Percentiles rank a stretch among this genome's conserved stretches.
phyloP scores from a whole-genome alignment of 768 basidiomycete species.

The Mrakia blollopis region DNA sequence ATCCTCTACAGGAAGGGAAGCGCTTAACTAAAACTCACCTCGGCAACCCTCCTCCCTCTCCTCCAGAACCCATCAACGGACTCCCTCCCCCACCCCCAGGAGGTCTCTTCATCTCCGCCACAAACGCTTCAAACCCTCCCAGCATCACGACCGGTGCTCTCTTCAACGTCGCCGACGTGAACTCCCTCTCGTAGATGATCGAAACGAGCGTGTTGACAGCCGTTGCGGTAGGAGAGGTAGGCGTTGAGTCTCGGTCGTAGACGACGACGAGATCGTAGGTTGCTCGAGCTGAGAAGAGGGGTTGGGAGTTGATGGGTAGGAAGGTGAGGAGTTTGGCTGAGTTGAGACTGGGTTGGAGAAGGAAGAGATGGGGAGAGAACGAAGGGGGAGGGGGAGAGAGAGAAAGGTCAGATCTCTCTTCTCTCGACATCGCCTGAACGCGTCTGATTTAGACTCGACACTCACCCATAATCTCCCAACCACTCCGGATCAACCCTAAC shows the following conservation, averaged over 20 bases:
- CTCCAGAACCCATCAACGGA: slow-evolving; percentile 11
- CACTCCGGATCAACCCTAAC: slow-evolving; percentile 79
- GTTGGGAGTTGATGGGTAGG: slow-evolving; percentile 47
- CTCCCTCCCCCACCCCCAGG: slow-evolving; percentile 34
- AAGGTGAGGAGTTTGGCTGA: slow-evolving; percentile 66
- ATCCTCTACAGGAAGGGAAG: background rate
- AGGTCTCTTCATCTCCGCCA: slow-evolving; percentile 51
- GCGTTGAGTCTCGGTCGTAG: slow-evolving; percentile 57
- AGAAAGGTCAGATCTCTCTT: background rate
- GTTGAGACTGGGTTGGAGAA: slow-evolving; percentile 56
- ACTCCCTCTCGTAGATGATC: slow-evolving; percentile 64
- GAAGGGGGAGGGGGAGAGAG: background rate
- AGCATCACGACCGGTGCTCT: slow-evolving; percentile 74
- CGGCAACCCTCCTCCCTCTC: slow-evolving; percentile 20
- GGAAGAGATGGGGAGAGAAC: no score
- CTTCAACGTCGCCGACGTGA: slow-evolving; percentile 54
- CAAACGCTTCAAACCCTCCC: slow-evolving; percentile 83
- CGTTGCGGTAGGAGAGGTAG: background rate
- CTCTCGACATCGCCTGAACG: background rate
- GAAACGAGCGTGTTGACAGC: slow-evolving; percentile 53
- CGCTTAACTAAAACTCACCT: background rate
- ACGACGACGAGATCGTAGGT: slow-evolving; percentile 83
- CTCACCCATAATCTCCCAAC: slow-evolving; percentile 54
- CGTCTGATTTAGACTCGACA: background rate
- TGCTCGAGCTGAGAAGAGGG: slow-evolving; percentile 51